These are phyloP conservation scores for Dentipellis fragilis DNA, from an alignment of 768 basidiomycete species.

Conservation along the genomic window DNA sequence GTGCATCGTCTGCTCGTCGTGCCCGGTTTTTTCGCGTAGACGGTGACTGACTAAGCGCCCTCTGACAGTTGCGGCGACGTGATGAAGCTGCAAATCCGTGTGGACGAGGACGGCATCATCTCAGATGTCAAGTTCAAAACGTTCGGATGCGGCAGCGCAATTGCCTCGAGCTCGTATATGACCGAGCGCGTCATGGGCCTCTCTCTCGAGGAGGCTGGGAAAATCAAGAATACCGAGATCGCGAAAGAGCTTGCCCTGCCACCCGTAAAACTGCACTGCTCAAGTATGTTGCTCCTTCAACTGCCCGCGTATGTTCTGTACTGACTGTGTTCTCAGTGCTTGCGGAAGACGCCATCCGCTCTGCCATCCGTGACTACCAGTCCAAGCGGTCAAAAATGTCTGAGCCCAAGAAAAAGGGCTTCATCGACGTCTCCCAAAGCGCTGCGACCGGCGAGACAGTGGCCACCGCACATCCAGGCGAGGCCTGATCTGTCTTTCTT, in stretches of 20 bases:
- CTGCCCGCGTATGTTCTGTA: background rate
- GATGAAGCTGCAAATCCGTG: slow-evolving; percentile 99
- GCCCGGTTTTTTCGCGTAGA: background rate
- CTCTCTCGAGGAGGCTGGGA: slow-evolving; percentile 86
- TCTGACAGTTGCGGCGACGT: slow-evolving; percentile 82
- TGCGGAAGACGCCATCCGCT: slow-evolving; percentile 97
- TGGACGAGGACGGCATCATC: slow-evolving; percentile 90
- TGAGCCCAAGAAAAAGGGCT: slow-evolving; percentile 47
- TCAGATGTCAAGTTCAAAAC: slow-evolving; percentile 99
- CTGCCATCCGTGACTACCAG: slow-evolving; percentile 93
- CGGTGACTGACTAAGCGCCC: slow-evolving; percentile 9
- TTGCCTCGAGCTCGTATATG: slow-evolving; percentile 97
- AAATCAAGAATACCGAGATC: slow-evolving; percentile 98
- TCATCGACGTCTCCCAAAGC: slow-evolving; percentile 62
- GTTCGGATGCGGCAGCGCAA: slow-evolving; percentile 97
- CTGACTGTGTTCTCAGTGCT: slow-evolving; percentile 46
- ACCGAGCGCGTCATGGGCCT: slow-evolving; percentile 97
- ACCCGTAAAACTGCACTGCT: slow-evolving; percentile 93
- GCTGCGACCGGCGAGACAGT: slow-evolving; percentile 41
- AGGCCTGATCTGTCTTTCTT: slow-evolving; percentile 16
- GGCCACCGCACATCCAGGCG: slow-evolving; percentile 39
- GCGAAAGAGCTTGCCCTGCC: slow-evolving; percentile 94
- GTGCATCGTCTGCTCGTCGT: slow-evolving; percentile 22
- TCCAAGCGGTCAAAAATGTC: slow-evolving; percentile 58
- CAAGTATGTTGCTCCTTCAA: slow-evolving; percentile 46